Evolutionary conservation across 2,329 filamentous ascomycete species (phyloP).

Genomic region (Plenodomus tracheiphilus): DNA sequence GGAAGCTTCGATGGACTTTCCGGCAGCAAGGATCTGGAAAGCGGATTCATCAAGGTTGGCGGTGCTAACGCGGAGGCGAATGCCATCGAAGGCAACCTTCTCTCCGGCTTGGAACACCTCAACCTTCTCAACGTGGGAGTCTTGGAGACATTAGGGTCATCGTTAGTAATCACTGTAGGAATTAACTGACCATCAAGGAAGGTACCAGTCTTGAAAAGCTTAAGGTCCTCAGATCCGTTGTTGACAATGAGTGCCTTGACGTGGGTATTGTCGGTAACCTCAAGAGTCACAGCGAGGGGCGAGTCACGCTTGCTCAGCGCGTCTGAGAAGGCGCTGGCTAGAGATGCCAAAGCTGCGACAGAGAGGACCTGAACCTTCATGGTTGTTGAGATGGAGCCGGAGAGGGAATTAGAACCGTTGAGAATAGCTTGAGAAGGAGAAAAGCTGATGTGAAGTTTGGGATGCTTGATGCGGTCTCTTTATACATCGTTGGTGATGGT

Average conservation of each 20-base stretch:
- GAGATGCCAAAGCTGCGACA: constrained; percentile 16
- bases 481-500: background rate
- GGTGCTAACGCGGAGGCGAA: constrained; percentile 54
- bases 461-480: background rate
- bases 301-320: constrained; percentile 43
- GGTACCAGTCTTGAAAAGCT: constrained; percentile 57
- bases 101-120: constrained; percentile 53
- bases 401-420: constrained; percentile 1
- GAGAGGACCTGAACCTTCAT: constrained; percentile 22
- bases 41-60: constrained; percentile 51
- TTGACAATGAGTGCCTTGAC: constrained; percentile 59
- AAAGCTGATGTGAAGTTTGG: constrained; percentile 1
- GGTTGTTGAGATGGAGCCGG: background rate
- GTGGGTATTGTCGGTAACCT: constrained; percentile 54
- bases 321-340: constrained; percentile 18
- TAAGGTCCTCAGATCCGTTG: constrained; percentile 52
- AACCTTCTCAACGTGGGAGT: constrained; percentile 57
- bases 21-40: constrained; percentile 53
- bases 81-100: constrained; percentile 55
- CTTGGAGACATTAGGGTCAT: constrained; percentile 1
- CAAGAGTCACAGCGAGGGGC: constrained; percentile 44
- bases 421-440: background rate
- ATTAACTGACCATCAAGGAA: constrained; percentile 47
- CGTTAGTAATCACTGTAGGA: background rate
- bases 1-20: constrained; percentile 53